These are phyloP conservation scores for Schoenoplectus tabernaemontani DNA, from an alignment of 202 grass and related monocot genomes.

Conservation along the genomic window DNA sequence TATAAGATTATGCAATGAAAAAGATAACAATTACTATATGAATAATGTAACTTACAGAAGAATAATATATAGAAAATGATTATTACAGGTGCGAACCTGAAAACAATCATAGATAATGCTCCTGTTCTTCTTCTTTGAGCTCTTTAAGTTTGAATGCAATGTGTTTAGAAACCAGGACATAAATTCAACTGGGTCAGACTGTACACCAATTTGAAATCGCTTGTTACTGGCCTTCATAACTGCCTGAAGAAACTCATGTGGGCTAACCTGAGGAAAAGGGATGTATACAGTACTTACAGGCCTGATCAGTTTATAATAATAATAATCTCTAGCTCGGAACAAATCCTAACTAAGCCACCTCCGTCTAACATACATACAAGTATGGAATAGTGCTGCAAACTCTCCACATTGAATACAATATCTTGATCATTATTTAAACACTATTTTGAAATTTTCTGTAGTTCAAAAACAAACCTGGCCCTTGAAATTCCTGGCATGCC, in stretches of 20 bases:
- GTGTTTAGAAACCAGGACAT: conserved; percentile 96
- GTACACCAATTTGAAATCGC: conserved; percentile 92
- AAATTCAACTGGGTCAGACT: conserved; percentile 97
- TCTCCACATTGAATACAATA: background rate
- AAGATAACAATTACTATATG: background rate
- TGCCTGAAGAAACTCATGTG: conserved; percentile 97
- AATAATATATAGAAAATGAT: background rate
- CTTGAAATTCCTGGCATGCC: conserved; percentile 98
- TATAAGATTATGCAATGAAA: too few relatives aligned
- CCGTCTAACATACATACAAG: background rate
- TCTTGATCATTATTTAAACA: background rate
- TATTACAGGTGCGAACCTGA: conserved; percentile 49
- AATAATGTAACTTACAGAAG: background rate
- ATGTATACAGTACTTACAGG: background rate
- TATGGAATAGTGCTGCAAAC: conserved; percentile 4
- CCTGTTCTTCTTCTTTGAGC: conserved; percentile 71
- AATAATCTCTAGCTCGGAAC: background rate
- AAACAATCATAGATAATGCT: conserved; percentile 98
- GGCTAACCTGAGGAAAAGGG: conserved; percentile 83
- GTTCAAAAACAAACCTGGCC: conserved; percentile 51
- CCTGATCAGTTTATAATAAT: background rate
- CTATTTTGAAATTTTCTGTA: background rate
- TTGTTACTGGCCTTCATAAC: conserved; percentile 96
- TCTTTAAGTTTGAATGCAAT: conserved; percentile 65
- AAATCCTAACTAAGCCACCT: background rate